phyloP scores from a whole-genome alignment of 805 yeast genomes.

The Maudiozyma saulgeensis region DNA sequence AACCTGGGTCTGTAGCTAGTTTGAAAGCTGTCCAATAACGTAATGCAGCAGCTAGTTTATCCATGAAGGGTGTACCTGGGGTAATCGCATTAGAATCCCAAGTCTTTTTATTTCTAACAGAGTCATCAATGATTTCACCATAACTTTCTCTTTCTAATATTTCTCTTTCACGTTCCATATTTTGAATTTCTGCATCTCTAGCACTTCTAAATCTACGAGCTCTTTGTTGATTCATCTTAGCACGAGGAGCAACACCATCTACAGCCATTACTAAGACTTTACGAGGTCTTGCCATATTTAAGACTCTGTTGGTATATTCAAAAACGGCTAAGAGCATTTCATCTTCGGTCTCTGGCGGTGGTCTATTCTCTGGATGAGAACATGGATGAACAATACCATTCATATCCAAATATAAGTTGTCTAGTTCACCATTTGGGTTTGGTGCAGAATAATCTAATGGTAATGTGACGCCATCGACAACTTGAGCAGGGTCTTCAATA shows the following conservation, averaged over 20 bases:
- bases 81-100: constrained; percentile 98
- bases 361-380: constrained; percentile 94
- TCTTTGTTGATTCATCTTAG: constrained; percentile 95
- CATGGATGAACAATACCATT: constrained; percentile 99
- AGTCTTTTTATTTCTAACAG: constrained; percentile 60
- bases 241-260: constrained; percentile 98
- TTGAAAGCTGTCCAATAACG: constrained; percentile 91
- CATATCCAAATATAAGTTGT: constrained; percentile 91
- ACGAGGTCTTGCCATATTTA: constrained; percentile 90
- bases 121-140: constrained; percentile 66
- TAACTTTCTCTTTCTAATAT: constrained; percentile 23
- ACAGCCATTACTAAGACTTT: constrained; percentile 90
- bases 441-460: constrained; percentile 64
- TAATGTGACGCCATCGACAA: constrained; percentile 49
- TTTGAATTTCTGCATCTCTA: constrained; percentile 73
- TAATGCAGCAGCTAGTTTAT: constrained; percentile 67
- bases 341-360: constrained; percentile 93
- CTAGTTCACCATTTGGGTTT: constrained; percentile 93
- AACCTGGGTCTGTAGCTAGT: constrained; percentile 80
- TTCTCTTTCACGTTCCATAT: constrained; percentile 55
- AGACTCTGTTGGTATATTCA: constrained; percentile 82
- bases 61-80: constrained; percentile 99
- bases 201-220: constrained; percentile 90
- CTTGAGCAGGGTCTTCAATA: constrained; percentile 55
- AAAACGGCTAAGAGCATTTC: constrained; percentile 94